phyloP scores from a whole-genome alignment of 495 filamentous ascomycete species.

The Aspergillus avenaceus region DNA sequence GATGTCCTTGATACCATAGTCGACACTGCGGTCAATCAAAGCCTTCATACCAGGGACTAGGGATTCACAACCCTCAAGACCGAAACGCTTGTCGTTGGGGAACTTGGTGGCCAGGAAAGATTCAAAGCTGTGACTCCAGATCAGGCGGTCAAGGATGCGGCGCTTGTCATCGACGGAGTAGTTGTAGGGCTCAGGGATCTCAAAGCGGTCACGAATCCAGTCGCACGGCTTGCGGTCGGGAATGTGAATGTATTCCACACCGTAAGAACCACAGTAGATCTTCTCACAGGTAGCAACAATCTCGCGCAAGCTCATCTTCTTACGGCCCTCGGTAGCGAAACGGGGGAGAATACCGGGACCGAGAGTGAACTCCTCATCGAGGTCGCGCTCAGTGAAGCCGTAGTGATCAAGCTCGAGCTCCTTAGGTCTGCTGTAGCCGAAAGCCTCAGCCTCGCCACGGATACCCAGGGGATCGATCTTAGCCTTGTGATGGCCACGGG shows the following conservation, averaged over 20 bases:
- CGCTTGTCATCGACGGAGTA: conserved; percentile 97
- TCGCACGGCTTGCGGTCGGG: conserved; percentile 96
- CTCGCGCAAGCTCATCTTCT: conserved; percentile 95
- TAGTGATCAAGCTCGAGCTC: conserved; percentile 93
- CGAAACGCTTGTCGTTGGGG: conserved; percentile 99
- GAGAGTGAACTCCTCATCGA: conserved; percentile 86
- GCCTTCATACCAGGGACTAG: conserved; percentile 99
- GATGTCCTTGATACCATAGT: conserved; percentile 97
- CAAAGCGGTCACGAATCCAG: conserved; percentile 91
- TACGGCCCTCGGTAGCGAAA: conserved; percentile 78
- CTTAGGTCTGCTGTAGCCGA: conserved; percentile 83
- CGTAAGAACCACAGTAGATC: conserved; percentile 94
- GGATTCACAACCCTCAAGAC: conserved; percentile 93
- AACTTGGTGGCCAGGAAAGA: conserved; percentile 92
- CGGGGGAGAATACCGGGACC: conserved; percentile 94
- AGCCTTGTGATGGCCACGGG: conserved; percentile 96
- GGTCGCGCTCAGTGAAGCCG: conserved; percentile 88
- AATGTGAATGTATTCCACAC: conserved; percentile 98
- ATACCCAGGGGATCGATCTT: conserved; percentile 96
- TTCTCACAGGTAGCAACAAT: conserved; percentile 91
- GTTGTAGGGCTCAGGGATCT: conserved; percentile 90
- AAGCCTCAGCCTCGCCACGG: conserved; percentile 76
- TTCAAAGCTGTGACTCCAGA: conserved; percentile 98
- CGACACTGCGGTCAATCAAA: conserved; percentile 94
- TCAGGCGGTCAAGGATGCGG: conserved; percentile 91